A percentile compares a stretch with the other conserved stretches of the same genome.
These are phyloP conservation scores for Tulasnella sp. DNA, from an alignment of 768 basidiomycete species.

Conservation along the genomic window DNA sequence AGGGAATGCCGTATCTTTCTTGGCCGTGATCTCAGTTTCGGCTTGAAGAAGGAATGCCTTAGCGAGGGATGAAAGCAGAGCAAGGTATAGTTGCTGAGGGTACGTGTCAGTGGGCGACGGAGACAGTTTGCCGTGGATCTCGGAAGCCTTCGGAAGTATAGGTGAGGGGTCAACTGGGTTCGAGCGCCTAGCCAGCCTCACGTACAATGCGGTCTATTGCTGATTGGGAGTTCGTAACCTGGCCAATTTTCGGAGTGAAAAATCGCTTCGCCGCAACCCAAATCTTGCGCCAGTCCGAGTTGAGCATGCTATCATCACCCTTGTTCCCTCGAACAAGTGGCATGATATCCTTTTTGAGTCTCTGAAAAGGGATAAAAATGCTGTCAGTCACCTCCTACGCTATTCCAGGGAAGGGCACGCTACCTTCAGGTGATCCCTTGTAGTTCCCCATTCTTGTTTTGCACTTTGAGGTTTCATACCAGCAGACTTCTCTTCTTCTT, in stretches of 20 bases:
- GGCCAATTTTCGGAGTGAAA: conserved; percentile 84
- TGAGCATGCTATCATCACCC: conserved; percentile 44
- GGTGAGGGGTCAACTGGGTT: not conserved
- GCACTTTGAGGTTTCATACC: conserved; percentile 49
- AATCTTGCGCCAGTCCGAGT: conserved; percentile 52
- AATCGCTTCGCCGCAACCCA: conserved; percentile 70
- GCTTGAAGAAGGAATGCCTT: conserved; percentile 89
- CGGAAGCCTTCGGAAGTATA: conserved; percentile 30
- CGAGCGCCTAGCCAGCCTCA: conserved; percentile 25
- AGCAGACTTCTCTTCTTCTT: conserved; percentile 37
- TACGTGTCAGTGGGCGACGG: conserved; percentile 39
- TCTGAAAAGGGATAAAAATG: conserved; percentile 12
- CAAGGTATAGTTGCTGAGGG: conserved; percentile 55
- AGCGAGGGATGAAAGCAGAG: conserved; percentile 80
- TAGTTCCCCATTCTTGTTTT: conserved; percentile 62
- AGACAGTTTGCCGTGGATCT: conserved; percentile 43
- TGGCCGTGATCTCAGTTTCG: conserved; percentile 88
- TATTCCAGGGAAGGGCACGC: conserved; percentile 28
- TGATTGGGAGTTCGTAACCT: conserved; percentile 66
- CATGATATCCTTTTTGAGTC: conserved; percentile 33
- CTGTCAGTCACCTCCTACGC: not conserved
- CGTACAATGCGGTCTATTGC: conserved; percentile 65
- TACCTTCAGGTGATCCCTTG: conserved; percentile 55
- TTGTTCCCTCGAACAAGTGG: conserved; percentile 60
- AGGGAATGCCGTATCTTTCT: conserved; percentile 78